Conservation (phyloP, 139 green algal genomes). For the Chlorella sp. region DNA sequence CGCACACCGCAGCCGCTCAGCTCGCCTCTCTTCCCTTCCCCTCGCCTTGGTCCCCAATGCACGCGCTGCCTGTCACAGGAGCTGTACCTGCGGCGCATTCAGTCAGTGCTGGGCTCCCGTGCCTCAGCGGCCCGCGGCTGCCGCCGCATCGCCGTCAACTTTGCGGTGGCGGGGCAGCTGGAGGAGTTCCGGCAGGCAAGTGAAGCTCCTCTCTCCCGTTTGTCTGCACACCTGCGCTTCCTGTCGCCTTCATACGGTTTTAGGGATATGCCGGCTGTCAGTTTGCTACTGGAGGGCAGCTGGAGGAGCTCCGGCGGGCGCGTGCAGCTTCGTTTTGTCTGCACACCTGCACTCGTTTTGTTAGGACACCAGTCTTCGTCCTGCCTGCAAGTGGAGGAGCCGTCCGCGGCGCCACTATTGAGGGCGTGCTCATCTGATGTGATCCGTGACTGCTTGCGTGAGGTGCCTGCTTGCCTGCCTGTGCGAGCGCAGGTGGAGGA, state of each 20-base stretch:
- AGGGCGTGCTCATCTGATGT: too few relatives aligned
- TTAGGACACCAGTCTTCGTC: too few relatives aligned
- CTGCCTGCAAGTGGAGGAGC: not conserved
- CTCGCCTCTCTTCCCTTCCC: not conserved
- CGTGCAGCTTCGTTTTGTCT: not conserved
- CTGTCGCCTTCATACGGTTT: too few relatives aligned
- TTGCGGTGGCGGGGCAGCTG: conserved; percentile 36
- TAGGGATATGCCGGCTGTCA: too few relatives aligned
- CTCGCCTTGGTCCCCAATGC: too few relatives aligned
- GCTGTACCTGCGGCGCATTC: conserved; percentile 20
- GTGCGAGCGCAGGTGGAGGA: conserved; percentile 44
- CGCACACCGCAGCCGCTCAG: too few relatives aligned
- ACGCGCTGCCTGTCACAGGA: not conserved
- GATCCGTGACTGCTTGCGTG: not conserved
- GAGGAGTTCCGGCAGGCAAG: conserved; percentile 31
- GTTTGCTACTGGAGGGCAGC: too few relatives aligned
- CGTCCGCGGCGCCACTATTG: too few relatives aligned
- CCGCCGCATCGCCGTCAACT: conserved; percentile 37
- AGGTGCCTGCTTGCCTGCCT: too few relatives aligned
- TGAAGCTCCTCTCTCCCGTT: not conserved
- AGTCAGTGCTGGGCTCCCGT: conserved; percentile 28
- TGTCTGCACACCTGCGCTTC: too few relatives aligned
- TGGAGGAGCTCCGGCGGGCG: conserved; percentile 35
- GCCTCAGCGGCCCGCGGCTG: conserved; percentile 24
- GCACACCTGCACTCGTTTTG: too few relatives aligned